Percentiles rank a stretch among this genome's conserved stretches.
Evolutionary conservation across 169 alveolate species (phyloP).

Genomic region (Plasmodium billcollinsi): DNA sequence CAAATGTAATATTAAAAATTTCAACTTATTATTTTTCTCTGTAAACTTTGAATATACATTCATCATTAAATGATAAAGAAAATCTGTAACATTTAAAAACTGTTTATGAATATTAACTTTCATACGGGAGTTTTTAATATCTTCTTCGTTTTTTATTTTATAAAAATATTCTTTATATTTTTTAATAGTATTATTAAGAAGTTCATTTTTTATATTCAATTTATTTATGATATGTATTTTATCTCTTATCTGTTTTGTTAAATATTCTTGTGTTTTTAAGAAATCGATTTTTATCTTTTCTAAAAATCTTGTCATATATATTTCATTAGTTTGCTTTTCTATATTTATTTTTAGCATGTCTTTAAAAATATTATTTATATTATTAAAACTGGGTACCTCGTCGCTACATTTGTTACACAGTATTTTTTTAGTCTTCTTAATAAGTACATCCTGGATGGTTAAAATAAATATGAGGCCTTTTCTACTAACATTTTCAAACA

Average conservation of each 20-base stretch:
- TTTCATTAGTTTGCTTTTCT: slow-evolving; percentile 75
- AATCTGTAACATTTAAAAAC: slow-evolving; percentile 42
- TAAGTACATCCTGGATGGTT: slow-evolving; percentile 46
- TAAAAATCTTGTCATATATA: slow-evolving; percentile 55
- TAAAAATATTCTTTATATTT: slow-evolving; percentile 17
- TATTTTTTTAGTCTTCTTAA: slow-evolving; percentile 48
- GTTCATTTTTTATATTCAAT: slow-evolving; percentile 16
- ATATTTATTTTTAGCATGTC: slow-evolving; percentile 57
- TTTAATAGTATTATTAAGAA: slow-evolving; percentile 25
- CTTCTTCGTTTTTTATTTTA: slow-evolving; percentile 54
- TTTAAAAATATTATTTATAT: slow-evolving; percentile 22
- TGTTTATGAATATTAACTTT: slow-evolving; percentile 47
- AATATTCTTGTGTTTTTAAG: background rate
- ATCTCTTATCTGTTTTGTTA: slow-evolving; percentile 22
- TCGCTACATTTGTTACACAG: slow-evolving; percentile 34
- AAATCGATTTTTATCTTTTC: slow-evolving; percentile 39
- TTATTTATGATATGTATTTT: slow-evolving; percentile 15
- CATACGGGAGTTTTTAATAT: slow-evolving; percentile 1
- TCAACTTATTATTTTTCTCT: slow-evolving; percentile 50
- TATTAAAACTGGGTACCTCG: background rate
- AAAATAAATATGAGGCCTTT: slow-evolving; percentile 30
- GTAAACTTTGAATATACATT: slow-evolving; percentile 11
- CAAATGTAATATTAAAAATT: slow-evolving; percentile 19
- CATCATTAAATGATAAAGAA: slow-evolving; percentile 19
- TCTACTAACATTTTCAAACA: slow-evolving; percentile 49